phyloP scores from a whole-genome alignment of 306 rosid genomes.

The Vicia faba region DNA sequence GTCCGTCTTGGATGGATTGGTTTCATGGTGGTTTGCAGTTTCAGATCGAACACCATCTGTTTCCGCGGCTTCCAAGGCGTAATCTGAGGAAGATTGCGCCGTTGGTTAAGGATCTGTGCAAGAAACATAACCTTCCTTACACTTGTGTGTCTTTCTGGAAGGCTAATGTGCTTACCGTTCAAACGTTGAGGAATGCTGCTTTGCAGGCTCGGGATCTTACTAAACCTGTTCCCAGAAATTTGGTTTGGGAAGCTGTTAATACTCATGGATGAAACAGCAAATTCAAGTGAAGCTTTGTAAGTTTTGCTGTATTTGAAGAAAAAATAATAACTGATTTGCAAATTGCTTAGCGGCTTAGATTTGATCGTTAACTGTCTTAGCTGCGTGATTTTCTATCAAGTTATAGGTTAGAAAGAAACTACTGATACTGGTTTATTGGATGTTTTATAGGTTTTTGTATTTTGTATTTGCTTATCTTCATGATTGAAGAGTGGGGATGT shows the following conservation, averaged over 20 bases:
- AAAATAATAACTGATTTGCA: conserved; percentile 45
- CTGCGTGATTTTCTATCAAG: conserved; percentile 26
- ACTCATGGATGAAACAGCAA: conserved; percentile 59
- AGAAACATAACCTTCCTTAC: conserved; percentile 67
- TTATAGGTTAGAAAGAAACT: conserved; percentile 36
- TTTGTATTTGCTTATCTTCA: conserved; percentile 33
- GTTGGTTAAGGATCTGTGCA: conserved; percentile 63
- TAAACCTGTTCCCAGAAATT: conserved; percentile 53
- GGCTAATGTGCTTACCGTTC: conserved; percentile 60
- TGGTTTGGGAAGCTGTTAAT: conserved; percentile 79
- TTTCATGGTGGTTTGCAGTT: conserved; percentile 84
- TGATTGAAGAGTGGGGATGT: conserved; percentile 35
- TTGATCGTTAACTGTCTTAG: conserved; percentile 7
- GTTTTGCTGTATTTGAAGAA: conserved; percentile 43
- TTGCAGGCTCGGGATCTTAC: conserved; percentile 72
- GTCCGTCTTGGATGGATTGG: conserved; percentile 88
- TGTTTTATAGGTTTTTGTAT: conserved; percentile 25
- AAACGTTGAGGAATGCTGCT: conserved; percentile 58
- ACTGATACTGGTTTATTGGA: conserved; percentile 27
- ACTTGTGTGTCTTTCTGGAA: conserved; percentile 59
- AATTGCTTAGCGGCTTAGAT: conserved; percentile 50
- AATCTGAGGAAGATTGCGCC: conserved; percentile 63
- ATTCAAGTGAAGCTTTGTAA: conserved; percentile 34
- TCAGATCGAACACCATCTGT: conserved; percentile 82
- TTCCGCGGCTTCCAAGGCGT: conserved; percentile 58